Evolutionary conservation across 805 yeast genomes (phyloP).

Genomic region (Blastobotrys terrestris): DNA sequence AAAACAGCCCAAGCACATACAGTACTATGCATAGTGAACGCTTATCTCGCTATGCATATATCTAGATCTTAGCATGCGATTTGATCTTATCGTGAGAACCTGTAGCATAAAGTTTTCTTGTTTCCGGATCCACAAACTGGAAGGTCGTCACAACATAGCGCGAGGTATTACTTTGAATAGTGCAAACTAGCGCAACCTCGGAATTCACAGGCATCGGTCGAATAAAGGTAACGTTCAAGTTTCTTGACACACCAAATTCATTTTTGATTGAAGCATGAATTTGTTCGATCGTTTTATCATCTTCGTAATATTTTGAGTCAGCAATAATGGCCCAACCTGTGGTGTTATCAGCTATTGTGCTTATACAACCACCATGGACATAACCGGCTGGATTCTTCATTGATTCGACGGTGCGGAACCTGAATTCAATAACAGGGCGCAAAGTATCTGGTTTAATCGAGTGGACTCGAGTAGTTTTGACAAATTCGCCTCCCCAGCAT

Average conservation of each 20-base stretch:
- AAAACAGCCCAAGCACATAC: no score
- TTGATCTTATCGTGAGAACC: conserved; percentile 30
- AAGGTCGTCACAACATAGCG: conserved; percentile 22
- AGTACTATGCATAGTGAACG: no score
- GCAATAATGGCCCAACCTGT: conserved; percentile 22
- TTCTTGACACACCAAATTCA: conserved; percentile 26
- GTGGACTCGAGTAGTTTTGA: neutral
- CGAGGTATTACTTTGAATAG: conserved; percentile 22
- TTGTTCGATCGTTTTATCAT: conserved; percentile 14
- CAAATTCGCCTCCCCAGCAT: neutral
- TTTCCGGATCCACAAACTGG: conserved; percentile 17
- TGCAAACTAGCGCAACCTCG: conserved; percentile 19
- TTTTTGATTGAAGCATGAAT: conserved; percentile 1
- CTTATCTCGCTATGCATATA: no score
- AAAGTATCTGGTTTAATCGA: neutral
- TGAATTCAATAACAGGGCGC: conserved; percentile 1
- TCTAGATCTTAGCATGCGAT: conserved; percentile 1
- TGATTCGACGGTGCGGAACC: neutral
- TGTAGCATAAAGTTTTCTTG: conserved; percentile 17
- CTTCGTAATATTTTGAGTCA: conserved; percentile 23
- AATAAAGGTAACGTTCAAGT: conserved; percentile 24
- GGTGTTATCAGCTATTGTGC: conserved; percentile 25
- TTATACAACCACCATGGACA: conserved; percentile 31
- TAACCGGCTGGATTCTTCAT: neutral
- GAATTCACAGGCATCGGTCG: conserved; percentile 25